Percentiles rank a stretch among this genome's conserved stretches.
phyloP scores from a whole-genome alignment of 345 rosid genomes.

The Eucalyptus regnans region DNA sequence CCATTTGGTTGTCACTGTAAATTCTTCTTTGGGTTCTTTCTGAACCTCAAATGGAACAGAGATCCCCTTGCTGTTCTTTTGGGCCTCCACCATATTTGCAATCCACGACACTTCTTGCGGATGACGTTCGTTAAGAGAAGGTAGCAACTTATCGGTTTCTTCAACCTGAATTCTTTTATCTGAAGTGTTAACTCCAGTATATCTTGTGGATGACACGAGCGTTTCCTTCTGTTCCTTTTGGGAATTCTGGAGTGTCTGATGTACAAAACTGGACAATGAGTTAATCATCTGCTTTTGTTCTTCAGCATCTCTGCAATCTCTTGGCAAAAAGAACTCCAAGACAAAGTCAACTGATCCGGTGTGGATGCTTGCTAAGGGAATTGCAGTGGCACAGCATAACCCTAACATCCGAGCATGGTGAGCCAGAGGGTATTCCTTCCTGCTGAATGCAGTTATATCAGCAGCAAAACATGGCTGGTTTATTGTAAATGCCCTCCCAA shows the following conservation, averaged over 20 bases:
- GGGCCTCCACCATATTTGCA: slow-evolving; percentile 40
- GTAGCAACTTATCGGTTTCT: slow-evolving; percentile 8
- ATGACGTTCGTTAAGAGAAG: slow-evolving; percentile 24
- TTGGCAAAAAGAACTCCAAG: slow-evolving; percentile 77
- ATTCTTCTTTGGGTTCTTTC: slow-evolving; percentile 48
- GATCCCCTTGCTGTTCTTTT: slow-evolving; percentile 49
- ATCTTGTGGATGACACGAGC: slow-evolving; percentile 18
- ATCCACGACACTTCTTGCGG: slow-evolving; percentile 48
- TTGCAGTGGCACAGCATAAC: slow-evolving; percentile 63
- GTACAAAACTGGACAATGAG: slow-evolving; percentile 29
- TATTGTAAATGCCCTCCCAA: slow-evolving; percentile 56
- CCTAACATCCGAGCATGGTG: slow-evolving; percentile 81
- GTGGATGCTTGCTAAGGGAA: slow-evolving; percentile 42
- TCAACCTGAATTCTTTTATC: slow-evolving; percentile 5
- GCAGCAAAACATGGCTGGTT: slow-evolving; percentile 53
- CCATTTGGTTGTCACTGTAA: slow-evolving; percentile 32
- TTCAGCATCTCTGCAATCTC: slow-evolving; percentile 33
- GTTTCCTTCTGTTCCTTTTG: slow-evolving; percentile 38
- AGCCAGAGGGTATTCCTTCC: slow-evolving; percentile 66
- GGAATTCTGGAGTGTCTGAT: slow-evolving; percentile 39
- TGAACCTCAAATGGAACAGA: slow-evolving; percentile 50
- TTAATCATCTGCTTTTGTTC: slow-evolving; percentile 37
- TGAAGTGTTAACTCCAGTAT: slow-evolving; percentile 6
- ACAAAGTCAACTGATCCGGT: slow-evolving; percentile 52
- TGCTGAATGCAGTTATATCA: slow-evolving; percentile 54